Base-by-base conservation (phyloP, 2,329 filamentous ascomycete species). In the Hortaea sp. region DNA sequence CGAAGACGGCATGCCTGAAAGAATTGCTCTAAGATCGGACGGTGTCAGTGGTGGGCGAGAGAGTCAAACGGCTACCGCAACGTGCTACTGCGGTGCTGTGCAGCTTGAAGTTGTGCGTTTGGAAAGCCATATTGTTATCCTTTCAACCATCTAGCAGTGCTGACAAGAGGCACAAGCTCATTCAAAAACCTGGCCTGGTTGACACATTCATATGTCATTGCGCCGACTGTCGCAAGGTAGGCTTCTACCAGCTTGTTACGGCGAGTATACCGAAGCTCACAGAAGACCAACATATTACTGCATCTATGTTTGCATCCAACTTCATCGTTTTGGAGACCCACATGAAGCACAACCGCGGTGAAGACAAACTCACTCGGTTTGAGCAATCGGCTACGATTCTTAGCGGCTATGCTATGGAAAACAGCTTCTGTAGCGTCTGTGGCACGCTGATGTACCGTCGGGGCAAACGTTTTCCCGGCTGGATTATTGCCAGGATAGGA, bases 261-360 rank as follows among this genome's bases (percentile, higher is more conserved):
- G 20, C 20, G 20, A 4, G 20, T 20, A 20, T 4, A 2, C 20
- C 20, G 20, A 20, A 20, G 20, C 20, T 20, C 20, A 20, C 20
- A 2, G 20, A 2, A 4, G 2, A 2, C 20, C 20, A 4, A 20
- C 20, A 20, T 2, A 68, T 82, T 49, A 81, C 76, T 0, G 76
- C 77, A 0, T 79, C 77, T 0, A 78, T 79, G 73, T 80, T 78
- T 62, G 73, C 76, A 2, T 73, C 75, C 44, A 80, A 78, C 62
- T 78, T 82, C 56, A 68, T 68, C 47, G 60, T 79, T 37, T 51
- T 56, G 9, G 68, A 77, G 56, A 55, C 58, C 0, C 48, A 72
- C 46, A 53, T 79, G 0, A 68, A 58, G 41, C 71, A 78, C 52
- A 7, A 75, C 0, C 74, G 77, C 10, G 78, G 78, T 6, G 61